phyloP scores from a whole-genome alignment of 345 rosid species.

The Eucalyptus shirleyi region DNA sequence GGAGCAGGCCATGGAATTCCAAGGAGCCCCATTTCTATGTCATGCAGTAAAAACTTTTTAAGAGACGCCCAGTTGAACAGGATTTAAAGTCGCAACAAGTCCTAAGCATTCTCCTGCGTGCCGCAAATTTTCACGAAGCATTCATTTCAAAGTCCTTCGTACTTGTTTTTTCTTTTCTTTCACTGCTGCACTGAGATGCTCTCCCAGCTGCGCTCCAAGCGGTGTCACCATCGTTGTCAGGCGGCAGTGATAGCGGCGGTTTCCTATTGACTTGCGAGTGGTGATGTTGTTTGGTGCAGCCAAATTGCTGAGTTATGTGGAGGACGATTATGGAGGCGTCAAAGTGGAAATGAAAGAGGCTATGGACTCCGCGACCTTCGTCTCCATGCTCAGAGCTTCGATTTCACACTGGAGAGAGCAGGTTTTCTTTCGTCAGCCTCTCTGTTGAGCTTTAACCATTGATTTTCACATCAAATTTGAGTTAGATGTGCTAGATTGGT shows the following conservation, averaged over 20 bases:
- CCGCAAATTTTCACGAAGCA: neutral
- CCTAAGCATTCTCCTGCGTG: neutral
- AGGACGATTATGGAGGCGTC: constrained; percentile 76
- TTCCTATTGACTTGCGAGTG: neutral
- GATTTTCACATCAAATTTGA: neutral
- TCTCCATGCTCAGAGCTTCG: constrained; percentile 43
- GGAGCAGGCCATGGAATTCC: neutral
- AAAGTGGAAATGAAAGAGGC: constrained; percentile 43
- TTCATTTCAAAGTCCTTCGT: neutral
- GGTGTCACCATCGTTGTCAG: neutral
- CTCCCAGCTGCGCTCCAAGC: neutral
- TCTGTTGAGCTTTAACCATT: neutral
- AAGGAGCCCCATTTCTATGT: neutral
- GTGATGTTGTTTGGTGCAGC: neutral
- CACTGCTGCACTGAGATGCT: neutral
- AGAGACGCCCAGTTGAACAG: neutral
- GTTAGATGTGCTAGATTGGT: neutral
- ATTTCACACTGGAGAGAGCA: constrained; percentile 53
- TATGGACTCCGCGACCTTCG: constrained; percentile 42
- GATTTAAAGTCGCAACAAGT: neutral
- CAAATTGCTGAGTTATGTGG: constrained; percentile 18
- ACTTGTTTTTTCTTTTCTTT: neutral
- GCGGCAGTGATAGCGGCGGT: neutral
- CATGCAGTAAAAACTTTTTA: neutral
- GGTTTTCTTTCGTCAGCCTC: constrained; percentile 15